Base-by-base conservation (phyloP, 257 asterid species). In the Coffea canephora region DNA sequence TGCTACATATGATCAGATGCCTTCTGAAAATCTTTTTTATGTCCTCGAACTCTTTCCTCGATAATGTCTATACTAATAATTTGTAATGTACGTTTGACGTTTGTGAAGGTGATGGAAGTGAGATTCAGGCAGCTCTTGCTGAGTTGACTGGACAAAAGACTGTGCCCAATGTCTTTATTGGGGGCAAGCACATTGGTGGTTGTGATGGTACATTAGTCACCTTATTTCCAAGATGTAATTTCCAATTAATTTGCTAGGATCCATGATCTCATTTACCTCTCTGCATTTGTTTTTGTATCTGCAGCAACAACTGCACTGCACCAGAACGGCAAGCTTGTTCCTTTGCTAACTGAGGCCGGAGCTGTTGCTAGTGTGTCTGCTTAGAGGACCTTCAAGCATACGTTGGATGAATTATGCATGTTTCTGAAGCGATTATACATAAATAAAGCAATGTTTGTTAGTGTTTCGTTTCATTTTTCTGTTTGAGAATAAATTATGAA, bases 141-240 rank as follows among this genome's bases (percentile, higher is more conserved):
- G 84, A 91, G 82, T 89, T 85, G 91, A 88, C 93, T 57, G 96
- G 94, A 73, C 99, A 93, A 85, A 86, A 90, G 77, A 91, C 97
- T 15, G 97, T 93, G 86, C 98, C 99, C 0, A 93, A 89, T 46
- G 98, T 95, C 79, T 95, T 95, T 78, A 89, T 95, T 5, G 91
- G 92, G 45, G 98, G 97, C 74, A 90, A 90, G 82, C 99, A 91
- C 86, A 91, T 95, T 75, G 99, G 99, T 78, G 98, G 99, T 43
- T 95, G 98, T 71, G 98, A 95, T 78, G 87, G 96, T 93, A 84
- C 41, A 59, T 1, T 54, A 36, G 9, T 49, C 5, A 64, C 64
- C 16, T 52, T 3, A 5, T 71, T 5, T 77, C 31, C 14, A 3
- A 43, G 69, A 18, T 49, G 46, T 73, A 50, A 34, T 36, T 52